These are phyloP conservation scores for Malassezia sympodialis DNA, from an alignment of 1,284 basidiomycete genomes.

Conservation along the genomic window DNA sequence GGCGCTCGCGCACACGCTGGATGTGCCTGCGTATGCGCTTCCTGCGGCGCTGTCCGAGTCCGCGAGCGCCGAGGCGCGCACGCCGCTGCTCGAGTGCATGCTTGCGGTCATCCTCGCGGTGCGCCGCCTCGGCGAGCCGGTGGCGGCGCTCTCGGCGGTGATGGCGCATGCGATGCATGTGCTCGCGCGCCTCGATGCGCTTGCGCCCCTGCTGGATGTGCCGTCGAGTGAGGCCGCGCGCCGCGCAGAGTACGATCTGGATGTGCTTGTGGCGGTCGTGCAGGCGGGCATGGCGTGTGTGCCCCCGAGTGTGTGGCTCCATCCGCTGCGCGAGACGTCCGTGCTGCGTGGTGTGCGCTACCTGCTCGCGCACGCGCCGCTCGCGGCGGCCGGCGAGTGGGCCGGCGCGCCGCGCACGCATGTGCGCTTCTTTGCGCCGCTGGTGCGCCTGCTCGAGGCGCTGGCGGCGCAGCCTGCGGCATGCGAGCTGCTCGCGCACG, in stretches of 20 bases:
- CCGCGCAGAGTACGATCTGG: constrained; percentile 11
- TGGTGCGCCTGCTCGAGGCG: constrained; percentile 74
- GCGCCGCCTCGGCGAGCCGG: not conserved
- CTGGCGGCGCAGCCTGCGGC: constrained; percentile 66
- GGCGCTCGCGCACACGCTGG: constrained; percentile 1
- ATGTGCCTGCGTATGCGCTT: constrained; percentile 4
- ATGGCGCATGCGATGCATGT: not conserved
- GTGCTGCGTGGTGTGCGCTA: not conserved
- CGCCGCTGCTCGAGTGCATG: constrained; percentile 8
- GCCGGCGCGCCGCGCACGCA: constrained; percentile 2
- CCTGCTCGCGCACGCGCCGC: constrained; percentile 5
- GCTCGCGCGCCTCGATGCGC: not conserved
- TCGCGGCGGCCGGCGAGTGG: not conserved
- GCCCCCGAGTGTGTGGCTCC: constrained; percentile 2
- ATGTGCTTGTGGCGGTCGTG: constrained; percentile 18
- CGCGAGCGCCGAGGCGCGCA: not conserved
- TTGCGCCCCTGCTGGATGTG: not conserved
- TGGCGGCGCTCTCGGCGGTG: not conserved
- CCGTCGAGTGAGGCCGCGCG: not conserved
- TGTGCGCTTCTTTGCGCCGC: constrained; percentile 44
- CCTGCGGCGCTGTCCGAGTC: not conserved
- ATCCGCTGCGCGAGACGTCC: constrained; percentile 2
- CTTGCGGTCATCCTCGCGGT: not conserved
- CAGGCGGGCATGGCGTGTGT: constrained; percentile 16
- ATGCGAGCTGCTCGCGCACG: constrained; percentile 73